Evolutionary conservation across 2,329 filamentous ascomycete species (phyloP).

Genomic region (Fusarium falciforme): DNA sequence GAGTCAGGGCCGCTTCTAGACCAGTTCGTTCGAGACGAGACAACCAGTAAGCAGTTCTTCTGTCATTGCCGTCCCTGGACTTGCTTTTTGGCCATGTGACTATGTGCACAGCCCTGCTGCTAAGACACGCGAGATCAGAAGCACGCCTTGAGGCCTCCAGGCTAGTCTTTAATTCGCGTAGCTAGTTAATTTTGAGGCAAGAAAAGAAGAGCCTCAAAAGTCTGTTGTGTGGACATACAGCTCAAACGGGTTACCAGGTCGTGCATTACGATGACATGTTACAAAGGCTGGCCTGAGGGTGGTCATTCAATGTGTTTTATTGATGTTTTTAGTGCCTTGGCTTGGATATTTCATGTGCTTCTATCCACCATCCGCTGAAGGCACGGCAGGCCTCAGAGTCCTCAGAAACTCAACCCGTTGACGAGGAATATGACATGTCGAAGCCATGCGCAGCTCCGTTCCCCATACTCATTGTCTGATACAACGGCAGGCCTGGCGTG

Average conservation of each 20-base stretch:
- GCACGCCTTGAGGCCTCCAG: neutral
- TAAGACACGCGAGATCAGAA: neutral
- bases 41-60: neutral
- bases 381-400: neutral
- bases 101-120: neutral
- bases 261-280: neutral
- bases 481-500: slow-evolving; percentile 16
- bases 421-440: slow-evolving; percentile 22
- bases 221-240: neutral
- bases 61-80: neutral
- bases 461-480: slow-evolving; percentile 31
- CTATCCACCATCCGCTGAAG: neutral
- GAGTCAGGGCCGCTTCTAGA: neutral
- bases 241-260: neutral
- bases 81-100: neutral
- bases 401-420: neutral
- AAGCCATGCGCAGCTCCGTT: slow-evolving; percentile 33
- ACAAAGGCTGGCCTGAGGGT: neutral
- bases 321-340: neutral
- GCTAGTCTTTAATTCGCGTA: neutral
- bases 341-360: neutral
- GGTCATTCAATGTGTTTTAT: neutral
- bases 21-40: neutral
- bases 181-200: neutral
- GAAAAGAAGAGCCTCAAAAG: neutral